Base-by-base conservation (phyloP, 2,329 filamentous ascomycete species). In the Phyllosticta capitalensis region DNA sequence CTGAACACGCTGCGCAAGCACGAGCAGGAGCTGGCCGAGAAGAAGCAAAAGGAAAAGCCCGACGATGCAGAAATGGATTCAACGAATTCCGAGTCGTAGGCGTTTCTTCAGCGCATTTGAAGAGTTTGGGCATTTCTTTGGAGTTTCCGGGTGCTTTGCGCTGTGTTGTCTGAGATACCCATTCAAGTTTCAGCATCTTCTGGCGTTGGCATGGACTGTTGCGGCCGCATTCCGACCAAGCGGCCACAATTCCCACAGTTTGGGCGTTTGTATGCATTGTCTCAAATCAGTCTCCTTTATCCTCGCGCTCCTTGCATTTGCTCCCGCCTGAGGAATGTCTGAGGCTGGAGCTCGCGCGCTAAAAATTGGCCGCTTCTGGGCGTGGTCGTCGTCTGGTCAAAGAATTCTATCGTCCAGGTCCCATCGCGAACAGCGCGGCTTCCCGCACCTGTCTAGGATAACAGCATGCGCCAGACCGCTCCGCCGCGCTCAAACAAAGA, bases 271-370 rank as follows among this genome's bases (percentile, higher is more conserved):
- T 60, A 53, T 60, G 58, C 58, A 60, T 60, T 60, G 58, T 60
- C 58, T 60, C 54, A 56, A 53, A 56, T 56, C 50, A 30, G 55
- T 22, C 53, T 60, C 56, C 58, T 60, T 60, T 60, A 54, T 67
- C 66, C 67, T 69, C 66, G 68, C 63, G 61, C 64, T 67, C 71
- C 71, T 74, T 73, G 68, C 71, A 69, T 71, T 61, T 60, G 24
- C 6, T 22, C 28, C 20, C 48, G 57, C 63, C 20, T 66, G 54
- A 60, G 66, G 67, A 69, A 70, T 72, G 71, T 73, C 68, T 72
- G 64, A 67, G 58, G 54, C 60, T 62, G 62, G 60, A 64, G 65
- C 63, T 61, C 64, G 62, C 62, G 52, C 55, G 61, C 64, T 24
- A 54, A 33, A 66, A 65, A 67, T 69, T 67, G 64, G 67, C 70